These are phyloP conservation scores for Fusarium falciforme DNA, from an alignment of 2,329 filamentous ascomycete species.

Conservation along the genomic window DNA sequence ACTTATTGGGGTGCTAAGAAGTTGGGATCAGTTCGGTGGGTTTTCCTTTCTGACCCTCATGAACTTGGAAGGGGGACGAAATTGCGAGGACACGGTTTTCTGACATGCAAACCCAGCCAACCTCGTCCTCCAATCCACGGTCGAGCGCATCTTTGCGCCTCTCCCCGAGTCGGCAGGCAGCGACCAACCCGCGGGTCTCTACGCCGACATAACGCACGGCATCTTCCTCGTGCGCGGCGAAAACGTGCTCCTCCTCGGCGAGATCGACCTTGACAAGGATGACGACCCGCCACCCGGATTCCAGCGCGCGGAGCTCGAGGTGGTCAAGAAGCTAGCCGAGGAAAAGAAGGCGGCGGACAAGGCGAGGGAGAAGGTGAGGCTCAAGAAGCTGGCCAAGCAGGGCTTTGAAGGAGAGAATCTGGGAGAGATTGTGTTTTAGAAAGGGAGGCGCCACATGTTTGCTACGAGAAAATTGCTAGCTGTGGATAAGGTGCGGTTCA, in stretches of 20 bases:
- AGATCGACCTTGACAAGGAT: slow-evolving; percentile 97
- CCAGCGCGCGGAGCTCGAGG: slow-evolving; percentile 71
- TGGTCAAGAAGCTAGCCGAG: slow-evolving; percentile 79
- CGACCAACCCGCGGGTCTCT: slow-evolving; percentile 63
- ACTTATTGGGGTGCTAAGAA: slow-evolving; percentile 89
- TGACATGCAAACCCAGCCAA: slow-evolving; percentile 73
- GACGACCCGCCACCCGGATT: slow-evolving; percentile 85
- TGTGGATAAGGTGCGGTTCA: slow-evolving; percentile 41
- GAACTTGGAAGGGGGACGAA: background rate
- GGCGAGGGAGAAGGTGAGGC: slow-evolving; percentile 76
- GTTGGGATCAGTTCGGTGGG: slow-evolving; percentile 98
- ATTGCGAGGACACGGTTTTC: slow-evolving; percentile 15
- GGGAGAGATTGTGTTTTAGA: slow-evolving; percentile 76
- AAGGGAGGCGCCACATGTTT: background rate
- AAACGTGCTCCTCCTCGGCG: slow-evolving; percentile 94
- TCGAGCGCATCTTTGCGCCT: slow-evolving; percentile 84
- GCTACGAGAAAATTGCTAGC: background rate
- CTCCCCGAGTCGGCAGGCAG: slow-evolving; percentile 56
- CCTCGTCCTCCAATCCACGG: slow-evolving; percentile 91
- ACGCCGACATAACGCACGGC: slow-evolving; percentile 86
- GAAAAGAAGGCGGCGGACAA: slow-evolving; percentile 77
- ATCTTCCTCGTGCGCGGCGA: slow-evolving; percentile 94
- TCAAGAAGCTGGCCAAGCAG: slow-evolving; percentile 77
- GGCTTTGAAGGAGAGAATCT: slow-evolving; percentile 91
- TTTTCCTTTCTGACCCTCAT: slow-evolving; percentile 16